Base-by-base conservation (phyloP, 208 protist genomes). In the Leishmania martiniquensis region DNA sequence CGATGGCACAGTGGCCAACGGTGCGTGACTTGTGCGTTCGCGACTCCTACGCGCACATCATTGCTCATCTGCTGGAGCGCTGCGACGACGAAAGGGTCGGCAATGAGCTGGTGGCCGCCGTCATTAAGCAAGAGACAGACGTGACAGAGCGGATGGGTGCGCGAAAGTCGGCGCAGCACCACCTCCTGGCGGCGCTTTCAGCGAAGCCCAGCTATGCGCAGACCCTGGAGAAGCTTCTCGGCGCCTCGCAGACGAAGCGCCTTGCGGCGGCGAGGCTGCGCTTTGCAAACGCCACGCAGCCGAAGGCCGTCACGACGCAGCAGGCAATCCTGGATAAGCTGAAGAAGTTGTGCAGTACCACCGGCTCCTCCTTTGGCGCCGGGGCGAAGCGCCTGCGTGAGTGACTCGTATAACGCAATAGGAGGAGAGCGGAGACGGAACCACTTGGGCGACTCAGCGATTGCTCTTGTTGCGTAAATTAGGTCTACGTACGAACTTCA, bases 301-400 rank as follows among this genome's bases (percentile, higher is more conserved):
- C 94, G n/a, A 90, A 88, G 67, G 77, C 84, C 17, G 45, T 78
- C 22, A 82, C 86, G n/a, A 96, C 91, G 10, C 90, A 93, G 72
- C 80, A 89, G 37, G 76, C 76, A 15, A 85, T 96, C 73, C 52
- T 87, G 66, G 89, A 92, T 65, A 91, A 91, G 76, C 71, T 97
- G n/a, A 80, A 85, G 65, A 75, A 71, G 39, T 74, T 92, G 9
- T 65, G n/a, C 39, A 73, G 59, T 52, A 44, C 67, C 32, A 37
- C 59, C 22, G n/a, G 15, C n/a, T 44, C 60, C 60, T 66, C 60
- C 34, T 7, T 4, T 37, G 77, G 67, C 47, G 69, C 72, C 13
- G 74, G 74, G 1, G 34, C 57, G 29, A 75, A 80, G 62, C 72
- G 77, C n/a, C n/a, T 74, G 20, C 80, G 80, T 12, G 76, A 82